Conservation (phyloP, 2,329 filamentous ascomycete species). For the Ophiostoma ulmi region DNA sequence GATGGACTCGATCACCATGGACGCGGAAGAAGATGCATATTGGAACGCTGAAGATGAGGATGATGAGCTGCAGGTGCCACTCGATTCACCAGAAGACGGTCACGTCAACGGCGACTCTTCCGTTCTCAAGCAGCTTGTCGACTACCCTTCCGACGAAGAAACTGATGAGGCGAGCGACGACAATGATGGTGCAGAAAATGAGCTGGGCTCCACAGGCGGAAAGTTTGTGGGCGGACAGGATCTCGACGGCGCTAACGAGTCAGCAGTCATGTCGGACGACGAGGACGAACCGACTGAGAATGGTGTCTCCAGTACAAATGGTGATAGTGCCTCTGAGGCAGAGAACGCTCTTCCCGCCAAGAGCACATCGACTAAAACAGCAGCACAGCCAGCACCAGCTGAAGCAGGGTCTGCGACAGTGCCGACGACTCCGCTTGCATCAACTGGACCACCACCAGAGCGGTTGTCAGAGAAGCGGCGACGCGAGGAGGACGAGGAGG, state of each 20-base stretch:
- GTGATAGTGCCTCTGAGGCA: not conserved
- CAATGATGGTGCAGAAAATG: not conserved
- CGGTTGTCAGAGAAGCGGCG: constrained; percentile 82
- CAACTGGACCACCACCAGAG: constrained; percentile 54
- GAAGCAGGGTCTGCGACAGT: not conserved
- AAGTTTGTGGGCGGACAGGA: constrained; percentile 2
- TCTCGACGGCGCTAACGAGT: constrained; percentile 3
- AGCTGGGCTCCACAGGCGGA: constrained; percentile 5
- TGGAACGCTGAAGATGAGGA: constrained; percentile 87
- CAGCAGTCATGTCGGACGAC: constrained; percentile 13
- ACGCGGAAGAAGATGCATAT: constrained; percentile 84
- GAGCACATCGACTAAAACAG: not conserved
- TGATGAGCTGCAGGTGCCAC: constrained; percentile 30
- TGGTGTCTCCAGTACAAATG: not conserved
- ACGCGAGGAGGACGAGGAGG: constrained; percentile 88
- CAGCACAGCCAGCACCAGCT: not conserved
- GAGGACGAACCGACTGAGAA: not conserved
- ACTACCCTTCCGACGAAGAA: constrained; percentile 85
- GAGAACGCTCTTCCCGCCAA: not conserved
- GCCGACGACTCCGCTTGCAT: not conserved
- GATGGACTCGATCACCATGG: constrained; percentile 46
- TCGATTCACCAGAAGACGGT: constrained; percentile 34
- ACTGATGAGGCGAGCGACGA: constrained; percentile 18
- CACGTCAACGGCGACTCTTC: constrained; percentile 58
- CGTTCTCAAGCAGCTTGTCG: constrained; percentile 69